Base-by-base conservation (phyloP, 192 early-diverging fungal genomes). In the Chytriomyces hyalinus region DNA sequence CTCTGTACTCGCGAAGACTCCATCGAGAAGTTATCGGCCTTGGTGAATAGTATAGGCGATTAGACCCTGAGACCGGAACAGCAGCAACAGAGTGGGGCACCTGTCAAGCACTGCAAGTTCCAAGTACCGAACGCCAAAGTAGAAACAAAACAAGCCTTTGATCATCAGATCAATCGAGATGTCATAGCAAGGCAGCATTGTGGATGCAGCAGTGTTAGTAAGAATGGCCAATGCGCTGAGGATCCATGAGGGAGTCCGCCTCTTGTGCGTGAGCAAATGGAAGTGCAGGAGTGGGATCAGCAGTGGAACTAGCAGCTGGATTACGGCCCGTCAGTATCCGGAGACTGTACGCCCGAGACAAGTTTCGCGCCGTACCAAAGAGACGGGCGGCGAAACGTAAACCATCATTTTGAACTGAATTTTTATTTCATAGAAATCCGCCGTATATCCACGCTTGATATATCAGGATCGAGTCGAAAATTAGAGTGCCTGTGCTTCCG, bases 361-460 rank as follows among this genome's bases (percentile, higher is more conserved):
- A 36, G 36, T 36, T 36, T 36, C 36, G 36, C 36, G 36, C 36
- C 4, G 36, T 36, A 36, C 36, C 36, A 36, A 1, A 0, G 36
- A 36, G 36, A 36, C 36, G 36, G 36, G 36, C 36, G 36, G 36
- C 36, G 36, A 36, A 36, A 36, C 36, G 36, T 36, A 36, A 36
- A 36, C 36, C 36, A 36, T 36, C 36, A 36, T 36, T 36, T 36
- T 36, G 36, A 36, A 36, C 36, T 36, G 36, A 26, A 36, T 36
- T 36, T 36, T 36, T 36, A 36, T 36, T 36, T 36, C 36, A 36
- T 36, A 36, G 36, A 47, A 70, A 60, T 15, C 69, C 69, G 20
- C 69, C 69, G 43, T 70, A 70, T 13, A 70, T 53, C 9, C 13
- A 70, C 49, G 69, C 69, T 53, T 70, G 69, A 70, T 70, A 57